phyloP scores from a whole-genome alignment of 2,329 filamentous ascomycete genomes.

The Colletotrichum karsti region DNA sequence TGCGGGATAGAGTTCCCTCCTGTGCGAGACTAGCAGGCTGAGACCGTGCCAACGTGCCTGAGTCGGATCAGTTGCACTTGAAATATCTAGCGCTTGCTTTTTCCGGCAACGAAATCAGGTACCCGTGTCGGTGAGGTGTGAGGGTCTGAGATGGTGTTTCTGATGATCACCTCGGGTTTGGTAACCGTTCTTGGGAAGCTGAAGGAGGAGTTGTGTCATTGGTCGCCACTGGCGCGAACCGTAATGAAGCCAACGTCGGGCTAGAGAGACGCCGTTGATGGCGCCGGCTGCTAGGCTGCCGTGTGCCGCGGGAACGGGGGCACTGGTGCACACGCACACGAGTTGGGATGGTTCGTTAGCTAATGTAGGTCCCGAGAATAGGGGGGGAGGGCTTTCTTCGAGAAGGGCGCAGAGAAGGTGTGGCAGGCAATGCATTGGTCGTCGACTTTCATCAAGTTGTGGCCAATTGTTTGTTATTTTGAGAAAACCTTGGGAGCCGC shows the following conservation, averaged over 20 bases:
- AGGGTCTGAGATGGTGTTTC: conserved; percentile 19
- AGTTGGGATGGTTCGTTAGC: not conserved
- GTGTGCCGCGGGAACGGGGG: conserved; percentile 16
- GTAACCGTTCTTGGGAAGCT: conserved; percentile 15
- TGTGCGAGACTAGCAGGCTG: not conserved
- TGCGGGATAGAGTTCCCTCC: not conserved
- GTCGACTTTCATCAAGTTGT: not conserved
- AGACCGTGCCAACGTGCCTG: not conserved
- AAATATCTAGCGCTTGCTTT: conserved; percentile 9
- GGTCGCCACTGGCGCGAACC: conserved; percentile 26
- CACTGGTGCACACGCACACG: not conserved
- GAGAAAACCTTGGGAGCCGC: not conserved
- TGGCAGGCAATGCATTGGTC: too few relatives aligned
- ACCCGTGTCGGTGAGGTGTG: conserved; percentile 15
- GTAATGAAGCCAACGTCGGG: conserved; percentile 23
- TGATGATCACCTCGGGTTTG: conserved; percentile 14
- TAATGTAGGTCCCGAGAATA: not conserved
- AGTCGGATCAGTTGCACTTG: not conserved
- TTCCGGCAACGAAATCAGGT: conserved; percentile 8
- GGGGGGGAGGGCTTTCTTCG: not conserved
- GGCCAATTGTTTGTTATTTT: conserved; percentile 6
- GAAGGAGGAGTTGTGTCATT: conserved; percentile 21
- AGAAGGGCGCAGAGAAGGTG: not conserved
- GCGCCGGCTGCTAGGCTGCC: conserved; percentile 16
- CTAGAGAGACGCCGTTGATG: conserved; percentile 19